phyloP scores from a whole-genome alignment of 2,329 filamentous ascomycete genomes.

The Dendryphion nanum region DNA sequence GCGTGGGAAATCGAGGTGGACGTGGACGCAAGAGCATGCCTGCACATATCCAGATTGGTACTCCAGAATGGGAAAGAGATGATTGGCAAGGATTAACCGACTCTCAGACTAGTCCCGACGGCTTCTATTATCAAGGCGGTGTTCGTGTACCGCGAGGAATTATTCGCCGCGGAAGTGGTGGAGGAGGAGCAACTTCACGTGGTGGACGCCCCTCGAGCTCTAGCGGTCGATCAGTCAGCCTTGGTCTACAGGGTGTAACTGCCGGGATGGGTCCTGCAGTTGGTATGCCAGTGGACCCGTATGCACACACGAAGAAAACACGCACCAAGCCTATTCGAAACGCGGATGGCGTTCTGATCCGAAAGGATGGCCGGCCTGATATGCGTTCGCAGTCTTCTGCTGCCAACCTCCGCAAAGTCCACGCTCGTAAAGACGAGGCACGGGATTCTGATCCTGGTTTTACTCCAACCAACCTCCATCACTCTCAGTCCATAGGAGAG shows the following conservation, averaged over 20 bases:
- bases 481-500: constrained; percentile 9
- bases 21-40: constrained; percentile 40
- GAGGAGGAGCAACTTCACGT: constrained; percentile 20
- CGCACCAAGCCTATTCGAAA: constrained; percentile 52
- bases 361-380: constrained; percentile 52
- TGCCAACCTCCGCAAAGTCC: constrained; percentile 52
- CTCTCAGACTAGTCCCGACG: constrained; percentile 37
- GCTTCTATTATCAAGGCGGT: constrained; percentile 29
- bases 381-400: constrained; percentile 53
- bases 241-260: constrained; percentile 28
- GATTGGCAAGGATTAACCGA: constrained; percentile 35
- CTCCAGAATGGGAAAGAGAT: constrained; percentile 44
- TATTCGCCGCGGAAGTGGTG: constrained; percentile 35
- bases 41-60: constrained; percentile 25
- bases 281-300: constrained; percentile 29
- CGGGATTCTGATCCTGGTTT: constrained; percentile 19
- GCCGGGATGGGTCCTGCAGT: no score
- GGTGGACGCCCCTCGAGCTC: constrained; percentile 24
- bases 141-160: constrained; percentile 25
- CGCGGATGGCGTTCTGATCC: constrained; percentile 50
- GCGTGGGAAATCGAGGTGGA: constrained; percentile 38
- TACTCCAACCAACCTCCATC: constrained; percentile 23
- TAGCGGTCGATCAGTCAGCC: constrained; percentile 21
- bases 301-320: constrained; percentile 47
- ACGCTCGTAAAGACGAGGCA: constrained; percentile 47